These are phyloP conservation scores for Quercus aquifolioides DNA, from an alignment of 306 rosid species.

Conservation along the genomic window DNA sequence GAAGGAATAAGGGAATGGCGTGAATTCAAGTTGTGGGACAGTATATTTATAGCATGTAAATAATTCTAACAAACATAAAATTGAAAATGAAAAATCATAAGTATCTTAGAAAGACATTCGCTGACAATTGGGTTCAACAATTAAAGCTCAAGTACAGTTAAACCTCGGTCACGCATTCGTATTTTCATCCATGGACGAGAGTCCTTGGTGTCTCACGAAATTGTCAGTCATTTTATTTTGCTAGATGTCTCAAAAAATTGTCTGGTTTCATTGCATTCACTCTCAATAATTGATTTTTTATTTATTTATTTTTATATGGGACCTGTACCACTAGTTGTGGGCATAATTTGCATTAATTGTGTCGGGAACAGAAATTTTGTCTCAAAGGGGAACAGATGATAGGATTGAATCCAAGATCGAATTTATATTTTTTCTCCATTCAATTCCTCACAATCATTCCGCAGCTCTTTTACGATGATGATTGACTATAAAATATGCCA, in stretches of 20 bases:
- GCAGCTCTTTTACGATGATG: background rate
- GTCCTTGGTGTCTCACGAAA: conserved; percentile 9
- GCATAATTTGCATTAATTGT: conserved; percentile 31
- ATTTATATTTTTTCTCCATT: background rate
- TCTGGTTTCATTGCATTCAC: background rate
- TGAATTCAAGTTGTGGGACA: too few relatives aligned
- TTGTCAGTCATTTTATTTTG: background rate
- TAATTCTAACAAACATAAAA: too few relatives aligned
- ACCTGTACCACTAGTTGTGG: conserved; percentile 24
- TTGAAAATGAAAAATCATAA: too few relatives aligned
- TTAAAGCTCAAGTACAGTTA: background rate
- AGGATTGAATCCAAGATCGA: conserved; percentile 18
- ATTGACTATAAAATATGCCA: background rate
- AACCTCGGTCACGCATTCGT: background rate
- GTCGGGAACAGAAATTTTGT: conserved; percentile 32
- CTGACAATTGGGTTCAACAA: background rate
- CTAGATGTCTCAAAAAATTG: conserved; percentile 11
- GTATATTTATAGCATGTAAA: too few relatives aligned
- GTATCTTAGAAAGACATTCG: background rate
- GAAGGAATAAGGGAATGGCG: too few relatives aligned
- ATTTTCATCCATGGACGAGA: background rate
- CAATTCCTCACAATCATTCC: background rate
- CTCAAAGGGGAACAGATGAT: conserved; percentile 13
- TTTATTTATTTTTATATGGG: background rate
- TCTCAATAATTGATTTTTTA: conserved; percentile 11